These are phyloP conservation scores for Aegilops longissima DNA, from an alignment of 176 grass and related monocot species.

Conservation along the genomic window DNA sequence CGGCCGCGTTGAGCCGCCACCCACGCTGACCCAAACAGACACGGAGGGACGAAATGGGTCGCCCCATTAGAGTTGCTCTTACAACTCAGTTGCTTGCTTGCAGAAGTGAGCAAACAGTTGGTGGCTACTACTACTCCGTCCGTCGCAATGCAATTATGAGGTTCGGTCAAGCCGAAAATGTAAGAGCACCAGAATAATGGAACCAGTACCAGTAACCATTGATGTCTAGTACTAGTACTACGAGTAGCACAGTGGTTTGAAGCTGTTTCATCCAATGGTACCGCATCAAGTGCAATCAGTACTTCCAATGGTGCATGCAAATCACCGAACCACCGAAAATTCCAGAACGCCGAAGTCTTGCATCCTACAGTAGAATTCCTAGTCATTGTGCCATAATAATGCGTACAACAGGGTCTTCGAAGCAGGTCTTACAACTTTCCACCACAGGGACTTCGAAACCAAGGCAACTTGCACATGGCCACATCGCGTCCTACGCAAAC, in stretches of 20 bases:
- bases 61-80: too few species aligned
- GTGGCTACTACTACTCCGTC: not conserved
- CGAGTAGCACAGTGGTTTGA: not conserved
- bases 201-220: not conserved
- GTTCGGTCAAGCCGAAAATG: not conserved
- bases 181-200: not conserved
- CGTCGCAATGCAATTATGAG: not conserved
- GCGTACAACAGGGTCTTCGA: not conserved
- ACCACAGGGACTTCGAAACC: not conserved
- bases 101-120: not conserved
- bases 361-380: not conserved
- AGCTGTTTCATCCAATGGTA: not conserved
- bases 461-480: not conserved
- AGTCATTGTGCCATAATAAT: not conserved
- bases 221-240: not conserved
- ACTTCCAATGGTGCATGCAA: not conserved
- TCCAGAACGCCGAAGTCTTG: not conserved
- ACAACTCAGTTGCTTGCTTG: not conserved
- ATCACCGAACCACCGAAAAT: not conserved
- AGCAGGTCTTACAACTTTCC: not conserved
- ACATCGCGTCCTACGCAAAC: conserved; percentile 8
- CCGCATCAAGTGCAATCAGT: not conserved
- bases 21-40: too few species aligned
- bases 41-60: too few species aligned
- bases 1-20: too few species aligned